Evolutionary conservation across 176 grass and related monocot species (phyloP), one percentile per base, ranked within the genome.

Genomic region (Guadua angustifolia): DNA sequence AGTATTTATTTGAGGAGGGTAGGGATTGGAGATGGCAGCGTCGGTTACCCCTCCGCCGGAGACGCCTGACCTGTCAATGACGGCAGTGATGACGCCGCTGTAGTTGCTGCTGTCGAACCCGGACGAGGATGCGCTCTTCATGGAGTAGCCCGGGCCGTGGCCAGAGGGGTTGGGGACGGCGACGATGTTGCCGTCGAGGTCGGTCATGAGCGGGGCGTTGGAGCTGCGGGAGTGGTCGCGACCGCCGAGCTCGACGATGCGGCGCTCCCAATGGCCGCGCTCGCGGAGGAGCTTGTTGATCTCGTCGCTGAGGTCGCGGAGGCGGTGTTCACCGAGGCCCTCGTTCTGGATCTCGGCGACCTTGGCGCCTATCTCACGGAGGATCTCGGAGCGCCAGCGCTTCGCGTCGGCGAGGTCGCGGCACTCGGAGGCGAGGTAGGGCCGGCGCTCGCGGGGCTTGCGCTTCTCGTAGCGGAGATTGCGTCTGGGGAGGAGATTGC

Each of bases 211-310:
- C 17, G 95, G 91, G 0, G 47, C 80, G 14, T 89, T 91, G 25
- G 91, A 85, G 21, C 88, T 90, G 2, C 83, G 77, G 50, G 93
- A 86, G 90, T 99, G 90, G 80, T 99, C 94, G 12, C 89, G 88
- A 12, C 96, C 93, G 25, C 93, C 96, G 32, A 99, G 93, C 55
- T 99, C 89, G 29, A 92, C 67, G 82, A 99, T 99, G 79, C 96
- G 89, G 21, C 89, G 93, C 89, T 95, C 96, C 96, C 93, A 99
- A 64, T 99, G 96, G n/a, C 69, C 63, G 76, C 96, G 93, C 89
- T 99, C 96, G 42, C 96, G 91, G 75, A 99, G 90, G 74, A 99
- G 88, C 79, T 99, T 99, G 85, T 99, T 99, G 88, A 99, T 99
- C 93, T 99, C 96, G 89, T 99, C 96, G 74, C 95, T 99, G 71